Conservation (phyloP, 345 rosid genomes). For the Salix brachista region DNA sequence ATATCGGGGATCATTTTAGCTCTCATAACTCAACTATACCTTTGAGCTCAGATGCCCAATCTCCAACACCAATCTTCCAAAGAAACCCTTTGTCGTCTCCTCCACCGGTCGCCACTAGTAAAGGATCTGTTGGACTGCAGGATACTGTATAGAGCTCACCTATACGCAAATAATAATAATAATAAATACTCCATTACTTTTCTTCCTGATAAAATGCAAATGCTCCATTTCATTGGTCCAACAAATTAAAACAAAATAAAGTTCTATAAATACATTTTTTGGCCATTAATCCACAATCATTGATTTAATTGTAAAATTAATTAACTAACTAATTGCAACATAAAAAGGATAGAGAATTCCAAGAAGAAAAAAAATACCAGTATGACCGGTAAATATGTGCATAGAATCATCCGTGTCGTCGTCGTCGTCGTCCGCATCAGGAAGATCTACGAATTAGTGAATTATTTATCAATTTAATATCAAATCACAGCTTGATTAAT, state of each 20-base stretch:
- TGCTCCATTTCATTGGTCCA: neutral
- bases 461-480: neutral
- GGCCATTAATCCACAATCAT: neutral
- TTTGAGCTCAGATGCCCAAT: constrained; percentile 73
- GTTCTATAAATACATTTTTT: neutral
- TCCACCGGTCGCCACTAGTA: constrained; percentile 87
- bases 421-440: constrained; percentile 55
- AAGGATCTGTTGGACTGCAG: constrained; percentile 74
- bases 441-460: constrained; percentile 52
- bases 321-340: neutral
- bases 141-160: constrained; percentile 77
- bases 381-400: constrained; percentile 86
- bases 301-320: neutral
- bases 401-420: constrained; percentile 76
- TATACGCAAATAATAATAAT: constrained; percentile 16
- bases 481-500: neutral
- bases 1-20: neutral
- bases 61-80: constrained; percentile 86
- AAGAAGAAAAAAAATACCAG: constrained; percentile 31
- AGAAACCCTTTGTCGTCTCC: constrained; percentile 79
- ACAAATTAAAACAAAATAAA: neutral
- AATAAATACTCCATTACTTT: neutral
- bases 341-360: neutral
- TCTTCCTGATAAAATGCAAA: too few relatives aligned
- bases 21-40: constrained; percentile 24